Evolutionary conservation across 1,284 basidiomycete species (phyloP).

Genomic region (Phellopilus nigrolimitatus): DNA sequence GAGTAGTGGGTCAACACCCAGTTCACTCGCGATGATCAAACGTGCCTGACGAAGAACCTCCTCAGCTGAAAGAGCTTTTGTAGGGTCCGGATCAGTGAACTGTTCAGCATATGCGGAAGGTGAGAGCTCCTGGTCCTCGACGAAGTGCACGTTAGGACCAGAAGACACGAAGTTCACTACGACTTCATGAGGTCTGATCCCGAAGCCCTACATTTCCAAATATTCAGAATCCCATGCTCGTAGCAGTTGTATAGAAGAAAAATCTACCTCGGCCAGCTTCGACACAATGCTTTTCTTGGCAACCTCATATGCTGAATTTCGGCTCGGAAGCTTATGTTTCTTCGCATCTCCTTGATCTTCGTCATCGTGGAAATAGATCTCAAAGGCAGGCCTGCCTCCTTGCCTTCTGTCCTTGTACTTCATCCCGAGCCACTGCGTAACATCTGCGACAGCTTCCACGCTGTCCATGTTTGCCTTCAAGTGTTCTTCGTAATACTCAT

Average conservation of each 20-base stretch:
- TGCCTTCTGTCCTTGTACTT: constrained; percentile 79
- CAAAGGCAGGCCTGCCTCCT: constrained; percentile 48
- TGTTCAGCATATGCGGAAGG: constrained; percentile 73
- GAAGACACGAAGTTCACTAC: constrained; percentile 72
- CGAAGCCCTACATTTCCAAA: constrained; percentile 55
- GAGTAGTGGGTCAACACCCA: constrained; percentile 90
- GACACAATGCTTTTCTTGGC: constrained; percentile 76
- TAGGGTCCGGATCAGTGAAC: constrained; percentile 63
- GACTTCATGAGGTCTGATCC: constrained; percentile 74
- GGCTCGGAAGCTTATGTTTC: constrained; percentile 79
- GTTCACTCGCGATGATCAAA: constrained; percentile 84
- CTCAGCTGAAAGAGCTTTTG: constrained; percentile 51
- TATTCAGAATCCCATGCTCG: constrained; percentile 7
- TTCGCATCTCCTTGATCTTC: constrained; percentile 46
- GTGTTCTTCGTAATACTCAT: constrained; percentile 71
- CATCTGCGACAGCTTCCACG: constrained; percentile 89
- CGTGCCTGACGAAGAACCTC: constrained; percentile 72
- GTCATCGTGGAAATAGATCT: constrained; percentile 68
- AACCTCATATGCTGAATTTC: constrained; percentile 83
- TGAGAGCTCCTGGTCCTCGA: constrained; percentile 75
- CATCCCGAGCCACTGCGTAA: constrained; percentile 87
- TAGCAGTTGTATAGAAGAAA: constrained; percentile 3
- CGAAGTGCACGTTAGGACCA: constrained; percentile 53
- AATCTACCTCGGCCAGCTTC: constrained; percentile 66
- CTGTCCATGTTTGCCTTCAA: constrained; percentile 61